Base-by-base conservation (phyloP, 169 alveolate species). In the Plasmodium billcollinsi region DNA sequence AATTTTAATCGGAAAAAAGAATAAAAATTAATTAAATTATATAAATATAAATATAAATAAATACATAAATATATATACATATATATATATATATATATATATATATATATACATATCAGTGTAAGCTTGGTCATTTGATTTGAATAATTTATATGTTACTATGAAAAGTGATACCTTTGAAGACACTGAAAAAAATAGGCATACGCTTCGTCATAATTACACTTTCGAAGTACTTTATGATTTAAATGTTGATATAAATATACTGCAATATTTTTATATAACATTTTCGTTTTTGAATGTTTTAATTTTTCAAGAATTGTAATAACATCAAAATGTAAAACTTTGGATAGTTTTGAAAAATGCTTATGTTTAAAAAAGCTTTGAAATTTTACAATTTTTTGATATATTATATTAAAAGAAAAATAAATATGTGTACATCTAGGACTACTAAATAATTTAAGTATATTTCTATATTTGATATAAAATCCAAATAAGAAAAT, bases 401-500 rank as follows among this genome's bases (percentile, higher is more conserved):
- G 66, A 49, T 26, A 62, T 1, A 83, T 83, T 18, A 83, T 50
- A 56, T 83, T 62, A 63, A 69, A 83, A 62, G 91, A 83, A 49
- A 43, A 83, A 66, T 83, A 83, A 6, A 83, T 20, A 69, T 52
- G 52, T 5, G 33, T 24, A 83, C 69, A 56, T 39, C 91, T 50
- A 43, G 91, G 91, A 50, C 91, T 83, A 18, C 61, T 83, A 69
- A 83, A 83, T 29, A 83, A 39, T 11, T 20, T 69, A 0, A 83
- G 24, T 56, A 83, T 56, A 67, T 83, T 83, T 72, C 33, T 54
- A 54, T 83, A 83, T 39, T 83, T 83, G 24, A 83, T 43, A 43
- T 83, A 83, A 83, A 83, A 83, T 3, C 91, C 91, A 67, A 69
- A 69, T 49, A 83, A 20, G 33, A 83, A 83, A 39, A 83, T 69